phyloP scores from a whole-genome alignment of 1,139 yeast species.

The Diutina scorzettiae region DNA sequence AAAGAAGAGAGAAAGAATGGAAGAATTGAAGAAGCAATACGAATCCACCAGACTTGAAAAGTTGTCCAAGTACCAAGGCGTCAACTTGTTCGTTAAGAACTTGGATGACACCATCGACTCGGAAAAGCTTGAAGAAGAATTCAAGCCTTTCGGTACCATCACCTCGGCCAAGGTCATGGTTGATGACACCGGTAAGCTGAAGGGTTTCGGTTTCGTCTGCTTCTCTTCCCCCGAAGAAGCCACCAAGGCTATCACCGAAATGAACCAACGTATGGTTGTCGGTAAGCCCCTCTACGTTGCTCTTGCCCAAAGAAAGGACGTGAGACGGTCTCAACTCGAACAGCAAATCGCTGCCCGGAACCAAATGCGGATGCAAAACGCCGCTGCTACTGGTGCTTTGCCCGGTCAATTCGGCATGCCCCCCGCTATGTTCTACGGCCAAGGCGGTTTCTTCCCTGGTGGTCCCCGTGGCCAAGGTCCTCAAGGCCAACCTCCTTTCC shows the following conservation, averaged over 20 bases:
- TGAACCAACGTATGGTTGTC: constrained; percentile 94
- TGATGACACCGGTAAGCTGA: constrained; percentile 89
- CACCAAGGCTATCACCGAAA: constrained; percentile 94
- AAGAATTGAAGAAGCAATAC: constrained; percentile 91
- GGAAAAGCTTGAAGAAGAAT: constrained; percentile 85
- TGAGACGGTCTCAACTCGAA: constrained; percentile 92
- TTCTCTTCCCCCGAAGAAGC: constrained; percentile 98
- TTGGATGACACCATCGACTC: constrained; percentile 89
- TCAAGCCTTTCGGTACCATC: constrained; percentile 86
- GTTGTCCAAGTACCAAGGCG: constrained; percentile 93
- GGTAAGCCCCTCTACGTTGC: constrained; percentile 98
- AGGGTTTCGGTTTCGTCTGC: constrained; percentile 98
- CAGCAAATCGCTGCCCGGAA: constrained; percentile 98
- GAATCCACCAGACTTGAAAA: constrained; percentile 90
- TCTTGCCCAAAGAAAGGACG: constrained; percentile 97
- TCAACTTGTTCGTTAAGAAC: constrained; percentile 92
- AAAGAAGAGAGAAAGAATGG: constrained; percentile 96
- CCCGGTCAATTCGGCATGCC: constrained; percentile 87
- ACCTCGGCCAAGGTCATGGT: constrained; percentile 96
- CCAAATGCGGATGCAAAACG: constrained; percentile 97
- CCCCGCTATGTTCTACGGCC: constrained; percentile 79
- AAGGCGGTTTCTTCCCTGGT: constrained; percentile 73
- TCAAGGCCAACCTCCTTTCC: constrained; percentile 40
- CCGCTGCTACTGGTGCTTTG: constrained; percentile 75
- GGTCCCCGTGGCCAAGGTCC: constrained; percentile 48